Evolutionary conservation across 441 rosid species (phyloP).

Genomic region (Pelargonium fulgidum): DNA sequence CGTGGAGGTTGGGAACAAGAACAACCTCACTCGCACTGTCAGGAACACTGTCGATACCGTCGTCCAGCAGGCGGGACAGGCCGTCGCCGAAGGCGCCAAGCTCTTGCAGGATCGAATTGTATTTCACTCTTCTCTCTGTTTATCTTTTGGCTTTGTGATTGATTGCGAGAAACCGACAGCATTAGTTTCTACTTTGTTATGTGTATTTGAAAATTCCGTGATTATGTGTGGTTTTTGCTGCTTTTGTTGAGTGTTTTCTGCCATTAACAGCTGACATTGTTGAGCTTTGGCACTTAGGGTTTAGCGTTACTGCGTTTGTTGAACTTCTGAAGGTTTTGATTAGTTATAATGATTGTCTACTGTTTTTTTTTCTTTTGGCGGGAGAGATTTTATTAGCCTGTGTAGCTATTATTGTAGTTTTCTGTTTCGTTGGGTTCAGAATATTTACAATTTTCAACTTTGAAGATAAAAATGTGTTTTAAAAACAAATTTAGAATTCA

Average conservation of each 20-base stretch:
- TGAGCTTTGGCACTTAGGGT: not conserved
- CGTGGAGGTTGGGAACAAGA: constrained; percentile 91
- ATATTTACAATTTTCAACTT: not conserved
- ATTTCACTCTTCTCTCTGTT: constrained; percentile 17
- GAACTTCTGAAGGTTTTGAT: not conserved
- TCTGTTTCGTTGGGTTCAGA: not conserved
- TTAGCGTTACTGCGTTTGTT: not conserved
- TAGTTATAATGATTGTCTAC: not conserved
- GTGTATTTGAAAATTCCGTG: not conserved
- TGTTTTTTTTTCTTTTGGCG: not conserved
- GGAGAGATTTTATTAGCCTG: not conserved
- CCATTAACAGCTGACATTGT: not conserved
- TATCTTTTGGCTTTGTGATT: not conserved
- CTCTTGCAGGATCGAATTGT: constrained; percentile 91
- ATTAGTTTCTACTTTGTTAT: not conserved
- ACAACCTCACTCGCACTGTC: constrained; percentile 80
- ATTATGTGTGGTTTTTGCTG: not conserved
- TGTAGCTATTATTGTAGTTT: not conserved
- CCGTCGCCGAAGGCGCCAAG: constrained; percentile 94
- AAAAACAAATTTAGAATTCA: not conserved
- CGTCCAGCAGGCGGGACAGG: constrained; percentile 94
- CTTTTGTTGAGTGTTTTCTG: not conserved
- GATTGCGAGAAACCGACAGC: not conserved
- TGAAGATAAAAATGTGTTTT: no score
- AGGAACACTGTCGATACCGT: constrained; percentile 86